Evolutionary conservation across 2,329 filamentous ascomycete genomes (phyloP), one percentile per base, ranked within the genome.

Genomic region (Phaeosphaeria sp.): DNA sequence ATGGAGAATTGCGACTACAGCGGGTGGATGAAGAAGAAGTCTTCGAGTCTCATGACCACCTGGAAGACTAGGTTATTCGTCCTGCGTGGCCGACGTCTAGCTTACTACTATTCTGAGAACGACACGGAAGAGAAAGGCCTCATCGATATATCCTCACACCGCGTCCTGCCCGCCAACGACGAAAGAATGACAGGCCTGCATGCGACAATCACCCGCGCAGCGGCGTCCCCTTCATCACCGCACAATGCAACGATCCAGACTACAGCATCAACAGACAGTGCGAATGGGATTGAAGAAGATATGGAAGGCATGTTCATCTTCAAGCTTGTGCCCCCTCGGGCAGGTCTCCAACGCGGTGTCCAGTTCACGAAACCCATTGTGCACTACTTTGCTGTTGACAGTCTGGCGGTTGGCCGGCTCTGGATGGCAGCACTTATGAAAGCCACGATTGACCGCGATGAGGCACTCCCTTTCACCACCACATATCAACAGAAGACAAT

Each of bases 401-500:
- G 90, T 68, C 82, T 97, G 57, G 88, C 92, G 68, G 88, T 95
- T 72, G 95, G 95, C 17, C 88, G 95, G 13, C 81, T 96, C 42
- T 99, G 95, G 95, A 99, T 99, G 95, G 95, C 93, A 4, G 95
- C 95, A 6, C 81, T 99, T 51, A 96, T 99, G 92, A 99, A 99
- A 80, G 95, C 95, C 11, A 99, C 95, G 1, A 99, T 99, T 68
- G 94, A 98, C 73, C 90, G 94, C 59, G 95, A 99, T 67, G 80
- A 87, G 70, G 86, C 86, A 3, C 86, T 90, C 60, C 87, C 90
- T 10, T 89, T 97, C 59, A 93, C 92, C 20, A 95, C 91, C 3
- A 97, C 93, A 3, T 98, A 98, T 79, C 94, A 97, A 74, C 93
- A 97, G 74, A 95, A 96, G 82, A 99, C 95, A 0, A 97, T 99